Percentiles rank a stretch among this genome's conserved stretches.
phyloP scores from a whole-genome alignment of 495 filamentous ascomycete species.

The Haplographium delicatum region DNA sequence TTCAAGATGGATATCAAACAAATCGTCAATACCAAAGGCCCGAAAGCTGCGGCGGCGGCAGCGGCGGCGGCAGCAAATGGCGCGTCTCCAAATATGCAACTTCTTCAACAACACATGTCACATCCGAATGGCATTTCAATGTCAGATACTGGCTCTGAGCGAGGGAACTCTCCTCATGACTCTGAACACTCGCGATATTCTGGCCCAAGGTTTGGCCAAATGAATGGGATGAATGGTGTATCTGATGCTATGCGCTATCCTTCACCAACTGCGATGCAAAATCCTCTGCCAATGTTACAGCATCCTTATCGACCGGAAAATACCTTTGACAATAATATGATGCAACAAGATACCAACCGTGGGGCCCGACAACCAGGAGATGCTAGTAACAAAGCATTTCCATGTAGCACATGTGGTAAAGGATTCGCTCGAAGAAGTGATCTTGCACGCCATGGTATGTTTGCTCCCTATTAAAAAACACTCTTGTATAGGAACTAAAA shows the following conservation, averaged over 20 bases:
- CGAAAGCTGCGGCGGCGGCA: conserved; percentile 47
- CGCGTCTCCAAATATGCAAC: conserved; percentile 35
- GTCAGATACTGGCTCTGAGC: conserved; percentile 59
- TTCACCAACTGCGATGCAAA: conserved; percentile 49
- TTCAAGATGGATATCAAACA: conserved; percentile 63
- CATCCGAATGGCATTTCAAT: conserved; percentile 42
- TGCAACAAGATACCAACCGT: conserved; percentile 22
- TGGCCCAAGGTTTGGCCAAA: conserved; percentile 29
- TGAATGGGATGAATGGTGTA: conserved; percentile 29
- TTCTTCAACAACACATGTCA: conserved; percentile 51
- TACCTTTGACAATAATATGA: conserved; percentile 29
- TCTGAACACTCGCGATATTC: conserved; percentile 61
- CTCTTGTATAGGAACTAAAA: too few species aligned
- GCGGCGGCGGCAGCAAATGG: conserved; percentile 25
- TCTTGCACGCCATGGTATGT: conserved; percentile 87
- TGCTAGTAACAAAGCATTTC: conserved; percentile 72
- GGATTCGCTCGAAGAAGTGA: conserved; percentile 93
- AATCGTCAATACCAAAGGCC: conserved; percentile 60
- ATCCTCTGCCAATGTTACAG: conserved; percentile 53
- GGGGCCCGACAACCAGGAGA: conserved; percentile 18
- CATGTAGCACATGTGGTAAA: conserved; percentile 87
- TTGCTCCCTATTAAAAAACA: too few species aligned
- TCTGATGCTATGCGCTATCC: conserved; percentile 49
- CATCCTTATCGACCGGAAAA: conserved; percentile 40
- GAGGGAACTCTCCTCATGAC: conserved; percentile 62